A percentile compares a stretch with the other conserved stretches of the same genome.
Conservation (phyloP, 2,329 filamentous ascomycete species). For the Chalara sp. region DNA sequence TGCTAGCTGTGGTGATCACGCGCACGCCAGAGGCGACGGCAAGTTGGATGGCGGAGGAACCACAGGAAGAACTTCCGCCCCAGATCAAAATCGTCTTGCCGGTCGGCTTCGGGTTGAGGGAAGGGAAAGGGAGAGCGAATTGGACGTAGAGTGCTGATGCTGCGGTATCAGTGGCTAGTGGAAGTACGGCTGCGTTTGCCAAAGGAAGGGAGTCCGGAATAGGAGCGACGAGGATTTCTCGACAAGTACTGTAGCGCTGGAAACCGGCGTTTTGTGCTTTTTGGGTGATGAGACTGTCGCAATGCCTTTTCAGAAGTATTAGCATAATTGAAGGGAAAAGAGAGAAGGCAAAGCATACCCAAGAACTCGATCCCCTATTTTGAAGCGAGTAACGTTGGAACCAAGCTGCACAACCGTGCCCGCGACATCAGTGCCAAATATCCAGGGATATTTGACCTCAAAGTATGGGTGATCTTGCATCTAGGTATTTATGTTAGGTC, state of each 20-base stretch:
- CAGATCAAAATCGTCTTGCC: constrained; percentile 18
- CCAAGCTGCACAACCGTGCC: constrained; percentile 32
- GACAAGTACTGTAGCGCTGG: constrained; percentile 25
- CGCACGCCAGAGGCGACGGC: constrained; percentile 28
- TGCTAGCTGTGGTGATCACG: constrained; percentile 39
- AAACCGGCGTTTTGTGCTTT: constrained; percentile 24
- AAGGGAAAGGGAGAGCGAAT: constrained; percentile 11
- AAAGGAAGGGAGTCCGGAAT: constrained; percentile 28
- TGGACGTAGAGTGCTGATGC: constrained; percentile 24
- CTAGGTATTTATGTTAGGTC: constrained; percentile 9
- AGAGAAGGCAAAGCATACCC: constrained; percentile 3
- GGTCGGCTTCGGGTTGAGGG: constrained; percentile 5
- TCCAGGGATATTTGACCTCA: constrained; percentile 12
- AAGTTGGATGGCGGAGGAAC: constrained; percentile 15
- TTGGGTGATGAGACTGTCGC: constrained; percentile 11
- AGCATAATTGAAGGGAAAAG: not conserved
- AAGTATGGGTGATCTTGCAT: constrained; percentile 12
- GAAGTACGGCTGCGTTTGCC: constrained; percentile 28
- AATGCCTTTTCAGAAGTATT: constrained; percentile 12
- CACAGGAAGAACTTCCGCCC: constrained; percentile 18
- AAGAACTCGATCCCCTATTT: constrained; percentile 24
- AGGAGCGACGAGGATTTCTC: constrained; percentile 16
- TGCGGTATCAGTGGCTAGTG: constrained; percentile 28
- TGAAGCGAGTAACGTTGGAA: constrained; percentile 36
- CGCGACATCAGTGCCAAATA: constrained; percentile 22